Conservation (phyloP, 2,329 filamentous ascomycete genomes). For the Claviceps fusiformis region DNA sequence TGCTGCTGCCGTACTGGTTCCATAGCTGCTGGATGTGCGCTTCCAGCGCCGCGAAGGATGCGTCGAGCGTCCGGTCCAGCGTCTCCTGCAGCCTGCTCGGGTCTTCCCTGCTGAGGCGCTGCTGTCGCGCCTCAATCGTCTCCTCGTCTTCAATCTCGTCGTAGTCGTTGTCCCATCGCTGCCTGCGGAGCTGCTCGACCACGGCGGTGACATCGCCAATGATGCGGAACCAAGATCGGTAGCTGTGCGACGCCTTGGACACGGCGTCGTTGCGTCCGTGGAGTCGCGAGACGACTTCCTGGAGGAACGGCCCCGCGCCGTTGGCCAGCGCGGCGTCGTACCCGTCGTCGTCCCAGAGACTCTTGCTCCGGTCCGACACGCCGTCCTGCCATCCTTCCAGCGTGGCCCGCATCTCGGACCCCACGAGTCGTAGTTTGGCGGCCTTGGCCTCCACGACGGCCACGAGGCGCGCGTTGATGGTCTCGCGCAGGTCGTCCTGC, state of each 20-base stretch:
- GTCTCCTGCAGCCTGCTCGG: conserved; percentile 47
- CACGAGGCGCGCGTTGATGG: conserved; percentile 55
- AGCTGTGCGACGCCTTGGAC: conserved; percentile 45
- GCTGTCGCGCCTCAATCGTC: conserved; percentile 51
- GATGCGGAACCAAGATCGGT: conserved; percentile 59
- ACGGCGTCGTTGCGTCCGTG: conserved; percentile 61
- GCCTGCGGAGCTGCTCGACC: conserved; percentile 50
- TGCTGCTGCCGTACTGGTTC: conserved; percentile 27
- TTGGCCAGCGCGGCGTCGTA: conserved; percentile 51
- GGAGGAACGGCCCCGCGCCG: conserved; percentile 55
- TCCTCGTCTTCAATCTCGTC: conserved; percentile 64
- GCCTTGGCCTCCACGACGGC: conserved; percentile 50
- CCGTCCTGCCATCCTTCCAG: conserved; percentile 47
- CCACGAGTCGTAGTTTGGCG: conserved; percentile 49
- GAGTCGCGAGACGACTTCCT: conserved; percentile 52
- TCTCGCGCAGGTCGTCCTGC: conserved; percentile 52
- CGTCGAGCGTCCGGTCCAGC: conserved; percentile 40
- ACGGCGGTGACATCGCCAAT: conserved; percentile 53
- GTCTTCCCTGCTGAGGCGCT: conserved; percentile 58
- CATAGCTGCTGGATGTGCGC: conserved; percentile 39
- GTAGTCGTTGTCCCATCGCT: conserved; percentile 64
- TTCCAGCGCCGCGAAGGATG: conserved; percentile 46
- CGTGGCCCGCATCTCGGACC: conserved; percentile 47
- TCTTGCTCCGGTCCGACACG: conserved; percentile 33
- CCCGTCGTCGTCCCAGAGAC: conserved; percentile 54